Evolutionary conservation across 805 yeast species (phyloP), one percentile per base, ranked within the genome.

Genomic region (Candida oleophila): DNA sequence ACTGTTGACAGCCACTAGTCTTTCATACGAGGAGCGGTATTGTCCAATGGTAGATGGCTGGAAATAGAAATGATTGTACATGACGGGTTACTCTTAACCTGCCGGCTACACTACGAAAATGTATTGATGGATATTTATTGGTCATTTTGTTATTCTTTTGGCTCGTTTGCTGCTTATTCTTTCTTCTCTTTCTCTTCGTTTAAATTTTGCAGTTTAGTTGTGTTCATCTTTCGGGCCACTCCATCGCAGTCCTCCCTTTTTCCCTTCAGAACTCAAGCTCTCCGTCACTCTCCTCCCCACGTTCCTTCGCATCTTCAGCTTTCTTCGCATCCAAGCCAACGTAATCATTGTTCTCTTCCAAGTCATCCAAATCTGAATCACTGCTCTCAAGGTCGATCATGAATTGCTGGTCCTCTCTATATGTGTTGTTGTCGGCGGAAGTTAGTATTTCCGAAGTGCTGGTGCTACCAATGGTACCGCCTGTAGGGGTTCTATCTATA

Each of bases 261-360:
- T 8, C 5, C 38, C 3, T 38, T 28, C 21, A 36, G 39, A 36
- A 36, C 14, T 36, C 39, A 19, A 36, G 39, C 19, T 36, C 39
- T 20, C 19, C 39, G 22, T 34, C 16, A 16, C 41, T 37, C 28
- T 37, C 14, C 15, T 33, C 36, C 12, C 15, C 36, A n/a, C 14
- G 12, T 9, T 33, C n/a, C 20, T 16, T 4, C 20, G 3, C 20
- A 5, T 36, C 39, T n/a, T 36, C 22, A 9, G 39, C 21, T 4
- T 22, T 18, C 14, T 12, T 15, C 14, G n/a, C n/a, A n/a, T 35
- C 35, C 34, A 63, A 44, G 43, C 48, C 51, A 11, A 64, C 55
- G 41, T 49, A 64, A 46, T 64, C 68, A 19, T 49, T 49, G 42
- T 62, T 62, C 18, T 55, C 57, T 39, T 55, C 57, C 35, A 62